Conservation (phyloP, 2,329 filamentous ascomycete genomes). For the Beauveria pseudobassiana region DNA sequence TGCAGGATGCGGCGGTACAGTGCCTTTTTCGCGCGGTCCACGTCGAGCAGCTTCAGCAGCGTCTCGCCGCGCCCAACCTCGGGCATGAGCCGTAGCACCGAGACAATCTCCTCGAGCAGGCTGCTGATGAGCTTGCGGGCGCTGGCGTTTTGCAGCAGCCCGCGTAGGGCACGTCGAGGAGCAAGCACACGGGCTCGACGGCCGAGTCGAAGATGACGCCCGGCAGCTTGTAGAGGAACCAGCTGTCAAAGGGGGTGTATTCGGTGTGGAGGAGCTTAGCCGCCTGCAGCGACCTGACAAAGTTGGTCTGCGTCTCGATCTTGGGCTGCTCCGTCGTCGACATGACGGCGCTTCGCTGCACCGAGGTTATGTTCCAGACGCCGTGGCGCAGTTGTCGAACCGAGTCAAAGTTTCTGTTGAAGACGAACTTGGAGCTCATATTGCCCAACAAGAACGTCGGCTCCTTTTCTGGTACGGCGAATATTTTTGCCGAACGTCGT, state of each 20-base stretch:
- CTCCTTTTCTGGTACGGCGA: slow-evolving; percentile 54
- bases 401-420: slow-evolving; percentile 31
- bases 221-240: slow-evolving; percentile 70
- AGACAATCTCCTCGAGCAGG: slow-evolving; percentile 66
- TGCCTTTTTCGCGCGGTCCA: slow-evolving; percentile 52
- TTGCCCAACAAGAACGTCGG: slow-evolving; percentile 73
- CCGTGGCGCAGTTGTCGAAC: slow-evolving; percentile 30
- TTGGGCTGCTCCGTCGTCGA: slow-evolving; percentile 14
- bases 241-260: slow-evolving; percentile 36
- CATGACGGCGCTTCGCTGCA: slow-evolving; percentile 11
- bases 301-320: slow-evolving; percentile 15
- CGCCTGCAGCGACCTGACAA: slow-evolving; percentile 15
- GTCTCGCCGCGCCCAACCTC: slow-evolving; percentile 60
- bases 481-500: slow-evolving; percentile 66
- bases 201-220: slow-evolving; percentile 68
- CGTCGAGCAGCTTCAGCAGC: slow-evolving; percentile 50
- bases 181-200: slow-evolving; percentile 72
- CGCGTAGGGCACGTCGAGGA: slow-evolving; percentile 71
- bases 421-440: slow-evolving; percentile 39
- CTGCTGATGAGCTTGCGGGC: slow-evolving; percentile 60
- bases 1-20: slow-evolving; percentile 34
- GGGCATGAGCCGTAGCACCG: slow-evolving; percentile 65
- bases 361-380: slow-evolving; percentile 23
- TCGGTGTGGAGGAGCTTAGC: slow-evolving; percentile 11
- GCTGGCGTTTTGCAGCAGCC: slow-evolving; percentile 59